phyloP scores from a whole-genome alignment of 495 filamentous ascomycete genomes.

The Annulohypoxylon maeteangense region DNA sequence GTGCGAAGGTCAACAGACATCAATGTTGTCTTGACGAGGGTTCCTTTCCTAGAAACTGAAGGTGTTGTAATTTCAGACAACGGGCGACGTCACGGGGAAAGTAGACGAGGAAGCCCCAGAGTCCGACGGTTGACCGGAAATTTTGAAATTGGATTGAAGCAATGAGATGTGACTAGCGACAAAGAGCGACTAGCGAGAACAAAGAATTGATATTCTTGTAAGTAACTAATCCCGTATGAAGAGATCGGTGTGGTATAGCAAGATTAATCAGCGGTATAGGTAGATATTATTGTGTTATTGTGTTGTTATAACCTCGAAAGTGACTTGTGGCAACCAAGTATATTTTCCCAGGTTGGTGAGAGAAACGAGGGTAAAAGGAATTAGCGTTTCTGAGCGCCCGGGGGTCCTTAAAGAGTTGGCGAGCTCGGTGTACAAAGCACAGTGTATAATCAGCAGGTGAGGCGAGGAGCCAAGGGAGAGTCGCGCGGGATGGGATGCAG shows the following conservation, averaged over 20 bases:
- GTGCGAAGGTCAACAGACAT: constrained; percentile 82
- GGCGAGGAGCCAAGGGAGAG: constrained; percentile 42
- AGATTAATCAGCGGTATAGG: constrained; percentile 18
- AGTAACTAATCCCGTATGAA: constrained; percentile 26
- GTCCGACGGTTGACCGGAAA: constrained; percentile 14
- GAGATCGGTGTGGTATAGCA: constrained; percentile 32
- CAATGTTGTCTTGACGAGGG: constrained; percentile 61
- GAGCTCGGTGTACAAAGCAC: constrained; percentile 37
- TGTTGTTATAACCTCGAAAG: constrained; percentile 32
- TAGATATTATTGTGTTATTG: too few species aligned
- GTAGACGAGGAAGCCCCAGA: constrained; percentile 22
- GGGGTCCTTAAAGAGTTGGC: constrained; percentile 37
- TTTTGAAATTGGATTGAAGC: constrained; percentile 24
- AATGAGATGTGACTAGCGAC: constrained; percentile 4
- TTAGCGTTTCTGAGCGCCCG: constrained; percentile 14
- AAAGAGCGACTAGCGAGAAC: constrained; percentile 13
- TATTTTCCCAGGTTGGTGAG: constrained; percentile 33
- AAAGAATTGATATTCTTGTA: constrained; percentile 28
- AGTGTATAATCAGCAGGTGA: constrained; percentile 39
- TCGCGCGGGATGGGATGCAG: constrained; percentile 44
- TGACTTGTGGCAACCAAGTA: constrained; percentile 32
- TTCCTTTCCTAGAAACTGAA: constrained; percentile 39
- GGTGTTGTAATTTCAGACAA: constrained; percentile 27
- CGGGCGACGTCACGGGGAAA: constrained; percentile 39
- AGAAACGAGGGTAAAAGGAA: constrained; percentile 24